Percentiles rank a stretch among this genome's conserved stretches.
Evolutionary conservation across 1,284 basidiomycete genomes (phyloP).

Genomic region (Marasmius sp.): DNA sequence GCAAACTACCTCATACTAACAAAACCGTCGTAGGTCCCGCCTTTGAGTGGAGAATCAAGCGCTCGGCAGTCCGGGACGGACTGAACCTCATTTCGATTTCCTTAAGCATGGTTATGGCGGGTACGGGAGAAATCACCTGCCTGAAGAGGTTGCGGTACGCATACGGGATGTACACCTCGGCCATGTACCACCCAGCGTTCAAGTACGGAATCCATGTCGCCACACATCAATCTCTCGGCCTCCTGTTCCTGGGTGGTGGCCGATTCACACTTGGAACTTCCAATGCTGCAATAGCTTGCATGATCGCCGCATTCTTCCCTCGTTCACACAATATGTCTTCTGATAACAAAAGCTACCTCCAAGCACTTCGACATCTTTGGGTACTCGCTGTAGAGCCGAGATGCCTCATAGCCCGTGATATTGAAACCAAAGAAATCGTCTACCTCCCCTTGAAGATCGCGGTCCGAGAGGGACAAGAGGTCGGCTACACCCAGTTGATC

Average conservation of each 20-base stretch:
- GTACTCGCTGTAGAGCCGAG: constrained; percentile 92
- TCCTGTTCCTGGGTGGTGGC: constrained; percentile 94
- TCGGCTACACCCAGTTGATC: constrained; percentile 73
- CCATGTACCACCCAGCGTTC: constrained; percentile 76
- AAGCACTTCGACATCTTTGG: constrained; percentile 95
- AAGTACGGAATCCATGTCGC: constrained; percentile 92
- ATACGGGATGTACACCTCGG: constrained; percentile 86
- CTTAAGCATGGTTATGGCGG: constrained; percentile 91
- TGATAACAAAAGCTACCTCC: constrained; percentile 91
- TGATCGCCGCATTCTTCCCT: constrained; percentile 91
- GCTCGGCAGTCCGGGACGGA: constrained; percentile 85
- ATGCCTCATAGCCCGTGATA: constrained; percentile 87
- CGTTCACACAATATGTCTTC: constrained; percentile 76
- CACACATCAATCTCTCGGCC: constrained; percentile 87
- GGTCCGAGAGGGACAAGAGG: constrained; percentile 60
- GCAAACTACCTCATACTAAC: constrained; percentile 1
- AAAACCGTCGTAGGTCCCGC: constrained; percentile 52
- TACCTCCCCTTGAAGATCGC: constrained; percentile 90
- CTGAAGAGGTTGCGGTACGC: constrained; percentile 87
- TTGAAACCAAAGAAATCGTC: constrained; percentile 86
- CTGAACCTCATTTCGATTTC: constrained; percentile 86
- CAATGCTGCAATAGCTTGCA: constrained; percentile 86
- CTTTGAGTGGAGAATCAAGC: constrained; percentile 84
- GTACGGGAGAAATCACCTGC: constrained; percentile 91
- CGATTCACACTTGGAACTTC: constrained; percentile 92